Conservation (phyloP, 148 eudicot species). For the Cornus kousa region DNA sequence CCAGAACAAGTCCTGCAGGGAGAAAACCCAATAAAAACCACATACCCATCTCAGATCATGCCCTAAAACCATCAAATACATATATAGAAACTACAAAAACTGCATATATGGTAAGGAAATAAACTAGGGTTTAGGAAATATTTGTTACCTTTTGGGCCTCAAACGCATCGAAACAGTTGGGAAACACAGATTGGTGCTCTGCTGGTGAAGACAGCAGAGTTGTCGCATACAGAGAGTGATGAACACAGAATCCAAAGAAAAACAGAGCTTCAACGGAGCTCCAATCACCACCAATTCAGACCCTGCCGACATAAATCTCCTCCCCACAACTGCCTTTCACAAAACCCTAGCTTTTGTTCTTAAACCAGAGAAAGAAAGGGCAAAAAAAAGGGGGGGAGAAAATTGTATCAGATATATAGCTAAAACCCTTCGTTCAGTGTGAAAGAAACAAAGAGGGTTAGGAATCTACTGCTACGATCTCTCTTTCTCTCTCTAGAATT, state of each 20-base stretch:
- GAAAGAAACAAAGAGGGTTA: conserved; percentile 14
- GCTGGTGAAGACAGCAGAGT: conserved; percentile 56
- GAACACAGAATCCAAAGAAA: conserved; percentile 13
- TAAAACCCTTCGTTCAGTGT: not conserved
- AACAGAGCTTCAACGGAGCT: conserved; percentile 49
- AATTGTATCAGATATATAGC: not conserved
- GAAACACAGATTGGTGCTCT: conserved; percentile 30
- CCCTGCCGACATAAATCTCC: conserved; percentile 49
- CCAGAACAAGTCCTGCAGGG: conserved; percentile 44
- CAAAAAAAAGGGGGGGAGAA: not conserved
- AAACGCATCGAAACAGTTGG: conserved; percentile 83
- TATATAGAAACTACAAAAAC: not conserved
- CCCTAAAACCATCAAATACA: not conserved
- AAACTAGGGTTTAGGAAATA: conserved; percentile 15
- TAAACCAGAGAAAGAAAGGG: not conserved
- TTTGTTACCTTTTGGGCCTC: conserved; percentile 66
- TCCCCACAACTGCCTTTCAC: not conserved
- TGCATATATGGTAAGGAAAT: not conserved
- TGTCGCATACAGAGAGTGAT: conserved; percentile 18
- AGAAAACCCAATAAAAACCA: conserved; percentile 9
- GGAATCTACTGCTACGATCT: conserved; percentile 11
- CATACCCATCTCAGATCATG: conserved; percentile 11
- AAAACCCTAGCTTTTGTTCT: conserved; percentile 1
- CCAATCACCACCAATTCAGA: conserved; percentile 41
- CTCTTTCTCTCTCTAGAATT: not conserved